Base-by-base conservation (phyloP, 208 protist species). In the Tritrichomonas foetus region DNA sequence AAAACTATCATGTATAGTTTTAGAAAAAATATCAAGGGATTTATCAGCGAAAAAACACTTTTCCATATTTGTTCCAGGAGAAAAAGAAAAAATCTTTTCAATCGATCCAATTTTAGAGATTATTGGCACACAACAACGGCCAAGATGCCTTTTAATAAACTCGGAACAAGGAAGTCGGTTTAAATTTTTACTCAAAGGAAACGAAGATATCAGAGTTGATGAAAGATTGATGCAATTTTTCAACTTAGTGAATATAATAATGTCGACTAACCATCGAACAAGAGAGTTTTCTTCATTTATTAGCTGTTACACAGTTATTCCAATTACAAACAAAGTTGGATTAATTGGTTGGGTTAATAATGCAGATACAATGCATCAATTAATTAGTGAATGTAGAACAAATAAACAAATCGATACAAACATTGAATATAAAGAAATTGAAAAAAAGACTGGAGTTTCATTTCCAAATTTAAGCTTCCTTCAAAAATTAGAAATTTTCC, bases 181-280 rank as follows among this genome's bases (percentile, higher is more conserved):
- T 33, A 64, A 16, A 50, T 93, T 74, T 41, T 72, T 93, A 11
- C 27, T 93, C 3, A 93, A 93, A 44, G 89, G 30, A 0, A 16
- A 69, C 25, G 89, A 93, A 69, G 89, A 93, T 16, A 72, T 36
- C 25, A 22, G 89, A 72, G 16, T 72, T 39, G 89, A 93, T 69
- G 89, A 93, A 50, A 8, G 89, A 22, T 36, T 93, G 3, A 93
- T 93, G 89, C 89, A 93, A 41, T 49, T 93, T 0, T 93, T 93
- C 27, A 41, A 13, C 0, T 72, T 93, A 11, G 55, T 93, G 9
- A 61, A 61, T 16, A 61, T 61, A 22, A 61, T 61, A 5, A 61
- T 61, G 53, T 22, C 5, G 16, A 61, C 5, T 61, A 61, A 61
- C 53, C 5, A 16, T 22, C 53, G 53, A 61, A 61, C 53, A 61